Evolutionary conservation across 345 rosid species (phyloP).

Genomic region (Anacardium occidentale): DNA sequence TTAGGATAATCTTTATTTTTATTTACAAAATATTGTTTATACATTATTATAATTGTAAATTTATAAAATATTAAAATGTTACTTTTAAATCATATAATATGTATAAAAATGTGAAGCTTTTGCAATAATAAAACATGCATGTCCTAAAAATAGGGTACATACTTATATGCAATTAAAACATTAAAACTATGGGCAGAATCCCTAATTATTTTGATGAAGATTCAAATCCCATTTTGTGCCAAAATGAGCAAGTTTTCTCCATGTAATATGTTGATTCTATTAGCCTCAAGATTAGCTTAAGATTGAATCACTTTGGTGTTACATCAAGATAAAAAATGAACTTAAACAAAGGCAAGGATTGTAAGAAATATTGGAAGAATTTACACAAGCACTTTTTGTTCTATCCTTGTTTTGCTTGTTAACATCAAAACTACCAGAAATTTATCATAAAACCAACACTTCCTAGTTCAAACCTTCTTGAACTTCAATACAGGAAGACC

Average conservation of each 20-base stretch:
- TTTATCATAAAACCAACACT: background rate
- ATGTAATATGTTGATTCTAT: too few relatives aligned
- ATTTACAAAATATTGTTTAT: too few relatives aligned
- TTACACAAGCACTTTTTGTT: conserved; percentile 28
- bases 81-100: too few relatives aligned
- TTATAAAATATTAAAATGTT: too few relatives aligned
- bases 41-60: too few relatives aligned
- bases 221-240: too few relatives aligned
- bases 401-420: conserved; percentile 23
- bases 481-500: conserved; percentile 40
- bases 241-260: too few relatives aligned
- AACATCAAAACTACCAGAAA: conserved; percentile 17
- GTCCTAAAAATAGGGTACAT: background rate
- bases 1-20: too few relatives aligned
- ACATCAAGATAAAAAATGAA: too few relatives aligned
- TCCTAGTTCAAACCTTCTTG: conserved; percentile 18
- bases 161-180: background rate
- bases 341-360: conserved; percentile 17
- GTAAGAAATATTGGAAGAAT: conserved; percentile 25
- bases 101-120: background rate
- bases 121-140: background rate
- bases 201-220: too few relatives aligned
- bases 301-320: too few relatives aligned
- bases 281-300: too few relatives aligned
- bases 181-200: conserved; percentile 10